phyloP scores from a whole-genome alignment of 352 stramenopile species.

The Pythium dissotocum region DNA sequence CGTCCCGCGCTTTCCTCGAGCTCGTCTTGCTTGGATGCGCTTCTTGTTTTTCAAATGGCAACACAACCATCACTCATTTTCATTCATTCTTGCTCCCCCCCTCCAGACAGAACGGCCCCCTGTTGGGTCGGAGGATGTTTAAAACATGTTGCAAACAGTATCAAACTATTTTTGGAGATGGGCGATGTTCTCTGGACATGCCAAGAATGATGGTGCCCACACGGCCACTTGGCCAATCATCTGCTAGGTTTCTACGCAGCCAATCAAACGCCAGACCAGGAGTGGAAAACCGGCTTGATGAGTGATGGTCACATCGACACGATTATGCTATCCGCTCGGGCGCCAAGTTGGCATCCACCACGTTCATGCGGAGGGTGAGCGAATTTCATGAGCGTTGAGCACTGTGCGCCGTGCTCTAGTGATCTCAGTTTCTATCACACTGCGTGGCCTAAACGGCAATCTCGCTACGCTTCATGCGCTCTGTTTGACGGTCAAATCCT shows the following conservation, averaged over 20 bases:
- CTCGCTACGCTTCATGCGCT: no score
- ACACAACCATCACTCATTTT: constrained; percentile 47
- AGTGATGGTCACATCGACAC: constrained; percentile 22
- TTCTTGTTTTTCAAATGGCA: constrained; percentile 43
- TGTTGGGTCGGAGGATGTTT: constrained; percentile 17
- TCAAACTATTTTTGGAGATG: constrained; percentile 19
- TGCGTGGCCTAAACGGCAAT: no score
- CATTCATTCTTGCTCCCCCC: constrained; percentile 37
- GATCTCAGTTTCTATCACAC: no score
- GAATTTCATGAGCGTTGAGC: no score
- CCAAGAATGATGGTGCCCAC: constrained; percentile 22
- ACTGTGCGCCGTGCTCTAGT: no score
- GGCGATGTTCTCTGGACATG: constrained; percentile 17
- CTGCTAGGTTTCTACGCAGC: constrained; percentile 6
- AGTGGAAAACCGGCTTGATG: constrained; percentile 23
- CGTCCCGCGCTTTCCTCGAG: constrained; percentile 15
- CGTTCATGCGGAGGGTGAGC: no score
- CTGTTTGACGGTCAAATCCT: no score
- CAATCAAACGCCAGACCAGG: constrained; percentile 11
- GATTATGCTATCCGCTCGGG: background rate
- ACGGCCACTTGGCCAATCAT: constrained; percentile 26
- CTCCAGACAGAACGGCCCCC: constrained; percentile 9
- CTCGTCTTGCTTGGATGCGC: constrained; percentile 23
- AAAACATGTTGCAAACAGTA: constrained; percentile 28
- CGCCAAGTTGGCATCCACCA: background rate